Evolutionary conservation across 176 grass and related monocot species (phyloP).

Genomic region (Leersia perrieri): DNA sequence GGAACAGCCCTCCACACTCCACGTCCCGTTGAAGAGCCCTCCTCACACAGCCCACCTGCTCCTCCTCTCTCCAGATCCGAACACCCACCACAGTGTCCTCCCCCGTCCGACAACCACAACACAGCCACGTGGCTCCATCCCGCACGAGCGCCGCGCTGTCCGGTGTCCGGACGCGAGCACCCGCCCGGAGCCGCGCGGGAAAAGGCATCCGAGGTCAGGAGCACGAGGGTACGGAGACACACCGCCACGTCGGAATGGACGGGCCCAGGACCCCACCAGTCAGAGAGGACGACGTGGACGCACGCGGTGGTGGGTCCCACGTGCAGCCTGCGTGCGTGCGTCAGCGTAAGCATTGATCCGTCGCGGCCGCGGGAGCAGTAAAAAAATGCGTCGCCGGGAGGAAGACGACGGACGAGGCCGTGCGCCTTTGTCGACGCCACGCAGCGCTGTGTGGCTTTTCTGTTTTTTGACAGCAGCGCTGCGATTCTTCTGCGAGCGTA

Average conservation of each 20-base stretch:
- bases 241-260: conserved; percentile 43
- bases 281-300: not conserved
- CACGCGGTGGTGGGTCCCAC: conserved; percentile 14
- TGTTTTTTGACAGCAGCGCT: not conserved
- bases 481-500: not conserved
- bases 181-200: not conserved
- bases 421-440: not conserved
- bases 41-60: not conserved
- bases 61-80: not conserved
- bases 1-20: not conserved
- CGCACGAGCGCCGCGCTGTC: not conserved
- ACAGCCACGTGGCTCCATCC: conserved; percentile 13
- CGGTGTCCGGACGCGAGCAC: not conserved
- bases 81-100: not conserved
- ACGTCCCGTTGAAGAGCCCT: not conserved
- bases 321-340: not conserved
- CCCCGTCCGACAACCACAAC: not conserved
- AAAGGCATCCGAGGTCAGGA: conserved; percentile 62
- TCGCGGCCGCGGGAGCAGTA: conserved; percentile 18
- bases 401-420: conserved; percentile 19
- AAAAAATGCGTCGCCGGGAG: not conserved
- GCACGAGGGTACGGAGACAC: conserved; percentile 45
- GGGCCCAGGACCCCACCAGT: not conserved
- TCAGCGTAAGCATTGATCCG: not conserved
- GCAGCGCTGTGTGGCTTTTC: not conserved